These are phyloP conservation scores for Stagonosporopsis cucurbitacearum DNA, from an alignment of 2,329 filamentous ascomycete genomes.

Conservation along the genomic window DNA sequence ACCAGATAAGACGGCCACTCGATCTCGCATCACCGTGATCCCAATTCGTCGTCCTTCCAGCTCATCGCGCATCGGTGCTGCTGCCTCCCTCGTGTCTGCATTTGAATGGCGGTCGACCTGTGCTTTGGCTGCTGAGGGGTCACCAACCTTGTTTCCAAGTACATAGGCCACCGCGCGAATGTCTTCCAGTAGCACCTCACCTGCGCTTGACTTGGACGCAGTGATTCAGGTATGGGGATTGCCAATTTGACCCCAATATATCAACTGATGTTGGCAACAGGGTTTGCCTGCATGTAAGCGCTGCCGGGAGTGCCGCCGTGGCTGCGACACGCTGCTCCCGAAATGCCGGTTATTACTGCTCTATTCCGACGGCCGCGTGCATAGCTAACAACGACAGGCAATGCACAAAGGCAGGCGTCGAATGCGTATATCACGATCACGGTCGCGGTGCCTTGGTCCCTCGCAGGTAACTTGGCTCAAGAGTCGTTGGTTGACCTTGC, in stretches of 20 bases:
- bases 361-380: neutral
- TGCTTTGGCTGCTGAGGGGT: neutral
- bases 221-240: slow-evolving; percentile 31
- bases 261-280: slow-evolving; percentile 19
- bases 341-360: slow-evolving; percentile 37
- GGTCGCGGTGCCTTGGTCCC: slow-evolving; percentile 40
- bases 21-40: slow-evolving; percentile 14
- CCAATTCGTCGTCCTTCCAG: slow-evolving; percentile 15
- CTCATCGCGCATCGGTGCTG: slow-evolving; percentile 7
- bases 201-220: slow-evolving; percentile 27
- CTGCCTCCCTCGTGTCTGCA: neutral
- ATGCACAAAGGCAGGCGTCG: slow-evolving; percentile 45
- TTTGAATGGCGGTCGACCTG: slow-evolving; percentile 3
- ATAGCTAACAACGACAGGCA: slow-evolving; percentile 34
- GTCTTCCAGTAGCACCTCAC: slow-evolving; percentile 11
- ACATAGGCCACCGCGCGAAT: neutral
- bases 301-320: slow-evolving; percentile 46
- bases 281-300: slow-evolving; percentile 45
- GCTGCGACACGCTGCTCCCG: slow-evolving; percentile 46
- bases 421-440: slow-evolving; percentile 47
- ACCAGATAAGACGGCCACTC: slow-evolving; percentile 21
- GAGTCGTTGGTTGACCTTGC: neutral
- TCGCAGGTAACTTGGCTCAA: slow-evolving; percentile 32
- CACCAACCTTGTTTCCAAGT: neutral
- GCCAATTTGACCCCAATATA: neutral